These are phyloP conservation scores for Annulohypoxylon nitens DNA, from an alignment of 495 filamentous ascomycete genomes.

Conservation along the genomic window DNA sequence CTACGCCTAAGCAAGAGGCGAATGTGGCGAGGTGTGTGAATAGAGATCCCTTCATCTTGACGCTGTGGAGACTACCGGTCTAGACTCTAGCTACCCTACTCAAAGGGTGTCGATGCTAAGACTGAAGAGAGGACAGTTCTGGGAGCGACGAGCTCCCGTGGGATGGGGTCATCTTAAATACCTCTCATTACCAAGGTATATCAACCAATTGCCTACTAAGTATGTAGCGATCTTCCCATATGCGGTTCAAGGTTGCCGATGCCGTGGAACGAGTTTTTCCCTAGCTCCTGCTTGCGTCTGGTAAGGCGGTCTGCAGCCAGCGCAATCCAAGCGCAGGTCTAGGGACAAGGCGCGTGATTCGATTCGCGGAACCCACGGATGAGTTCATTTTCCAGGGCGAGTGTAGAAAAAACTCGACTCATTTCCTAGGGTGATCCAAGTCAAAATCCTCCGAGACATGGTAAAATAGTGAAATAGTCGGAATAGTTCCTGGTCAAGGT, in stretches of 20 bases:
- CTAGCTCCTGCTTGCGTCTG: conserved; percentile 24
- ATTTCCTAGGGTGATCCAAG: conserved; percentile 24
- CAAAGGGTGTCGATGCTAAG: conserved; percentile 7
- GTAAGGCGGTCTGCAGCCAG: conserved; percentile 34
- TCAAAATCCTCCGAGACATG: conserved; percentile 22
- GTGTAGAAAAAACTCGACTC: conserved; percentile 9
- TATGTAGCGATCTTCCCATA: background rate
- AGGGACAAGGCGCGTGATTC: conserved; percentile 17
- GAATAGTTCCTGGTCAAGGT: conserved; percentile 30
- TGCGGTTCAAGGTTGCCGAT: conserved; percentile 13
- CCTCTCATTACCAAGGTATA: conserved; percentile 12
- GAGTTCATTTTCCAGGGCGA: conserved; percentile 10
- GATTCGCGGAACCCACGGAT: conserved; percentile 24
- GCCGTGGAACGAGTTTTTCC: conserved; percentile 31
- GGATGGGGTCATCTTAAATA: conserved; percentile 34
- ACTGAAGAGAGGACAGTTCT: conserved; percentile 2
- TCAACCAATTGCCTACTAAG: no score
- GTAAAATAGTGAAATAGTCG: conserved; percentile 26
- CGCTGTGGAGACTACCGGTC: background rate
- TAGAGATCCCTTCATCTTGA: conserved; percentile 43
- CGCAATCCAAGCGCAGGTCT: conserved; percentile 10
- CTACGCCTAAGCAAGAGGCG: conserved; percentile 32
- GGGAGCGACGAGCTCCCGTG: conserved; percentile 8
- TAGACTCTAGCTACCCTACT: background rate
- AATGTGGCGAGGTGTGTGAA: conserved; percentile 28